phyloP scores from a whole-genome alignment of 192 early-diverging fungal species.

The Diversispora epigaea region DNA sequence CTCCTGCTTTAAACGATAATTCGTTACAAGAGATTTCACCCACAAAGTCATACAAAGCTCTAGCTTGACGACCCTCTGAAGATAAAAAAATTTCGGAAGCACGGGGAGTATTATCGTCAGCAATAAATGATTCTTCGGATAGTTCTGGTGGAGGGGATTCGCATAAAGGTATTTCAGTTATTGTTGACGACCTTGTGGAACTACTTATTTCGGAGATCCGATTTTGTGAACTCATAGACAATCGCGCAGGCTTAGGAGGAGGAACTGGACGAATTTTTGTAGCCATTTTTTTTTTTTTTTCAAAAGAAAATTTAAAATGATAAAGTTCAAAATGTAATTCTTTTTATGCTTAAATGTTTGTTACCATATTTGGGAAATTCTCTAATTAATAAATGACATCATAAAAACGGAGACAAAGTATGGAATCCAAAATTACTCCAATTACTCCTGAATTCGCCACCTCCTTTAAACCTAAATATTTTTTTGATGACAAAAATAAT shows the following conservation, averaged over 20 bases:
- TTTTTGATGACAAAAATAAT: neutral
- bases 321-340: neutral
- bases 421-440: too few species aligned
- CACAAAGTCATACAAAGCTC: constrained; percentile 46
- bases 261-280: constrained; percentile 11
- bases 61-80: constrained; percentile 41
- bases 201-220: neutral
- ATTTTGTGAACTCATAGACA: constrained; percentile 17
- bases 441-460: too few species aligned
- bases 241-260: constrained; percentile 26
- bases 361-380: neutral
- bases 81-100: constrained; percentile 14
- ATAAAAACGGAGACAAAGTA: too few species aligned
- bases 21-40: constrained; percentile 43
- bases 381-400: neutral
- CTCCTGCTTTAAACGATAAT: constrained; percentile 43
- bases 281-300: neutral
- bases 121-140: neutral
- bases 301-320: neutral
- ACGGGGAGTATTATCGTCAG: neutral
- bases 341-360: neutral
- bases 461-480: neutral
- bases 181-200: neutral
- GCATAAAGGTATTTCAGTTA: neutral
- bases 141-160: constrained; percentile 6